phyloP scores from a whole-genome alignment of 441 rosid genomes.

The Metrosideros polymorpha region DNA sequence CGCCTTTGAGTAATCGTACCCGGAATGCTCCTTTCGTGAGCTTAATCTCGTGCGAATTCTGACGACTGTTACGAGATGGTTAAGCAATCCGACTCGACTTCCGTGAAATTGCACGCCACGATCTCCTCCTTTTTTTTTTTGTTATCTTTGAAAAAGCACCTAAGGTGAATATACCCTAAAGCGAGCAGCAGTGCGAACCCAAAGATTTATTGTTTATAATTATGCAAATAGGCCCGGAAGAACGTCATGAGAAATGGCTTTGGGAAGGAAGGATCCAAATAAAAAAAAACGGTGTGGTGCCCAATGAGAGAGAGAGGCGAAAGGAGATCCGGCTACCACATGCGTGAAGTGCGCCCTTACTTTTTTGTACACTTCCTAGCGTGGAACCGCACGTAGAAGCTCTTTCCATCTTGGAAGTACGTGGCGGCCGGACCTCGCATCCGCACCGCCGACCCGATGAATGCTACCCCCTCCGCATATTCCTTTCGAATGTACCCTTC shows the following conservation, averaged over 20 bases:
- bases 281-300: not conserved
- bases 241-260: not conserved
- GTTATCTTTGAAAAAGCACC: not conserved
- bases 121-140: too few relatives aligned
- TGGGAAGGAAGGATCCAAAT: not conserved
- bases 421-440: constrained; percentile 40
- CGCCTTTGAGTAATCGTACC: too few relatives aligned
- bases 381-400: not conserved
- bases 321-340: not conserved
- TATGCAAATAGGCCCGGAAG: not conserved
- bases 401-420: constrained; percentile 4
- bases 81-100: too few relatives aligned
- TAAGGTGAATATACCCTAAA: not conserved
- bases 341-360: not conserved
- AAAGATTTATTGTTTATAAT: rapidly evolving
- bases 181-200: too few relatives aligned
- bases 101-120: too few relatives aligned
- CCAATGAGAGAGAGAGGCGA: not conserved
- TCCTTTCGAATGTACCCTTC: constrained; percentile 48
- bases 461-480: constrained; percentile 31
- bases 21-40: too few relatives aligned
- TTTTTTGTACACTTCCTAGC: not conserved
- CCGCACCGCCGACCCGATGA: constrained; percentile 5
- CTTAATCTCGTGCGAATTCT: too few relatives aligned
- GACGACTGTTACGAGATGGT: too few relatives aligned